Evolutionary conservation across 768 basidiomycete genomes (phyloP).

Genomic region (Boletellus emodensis): DNA sequence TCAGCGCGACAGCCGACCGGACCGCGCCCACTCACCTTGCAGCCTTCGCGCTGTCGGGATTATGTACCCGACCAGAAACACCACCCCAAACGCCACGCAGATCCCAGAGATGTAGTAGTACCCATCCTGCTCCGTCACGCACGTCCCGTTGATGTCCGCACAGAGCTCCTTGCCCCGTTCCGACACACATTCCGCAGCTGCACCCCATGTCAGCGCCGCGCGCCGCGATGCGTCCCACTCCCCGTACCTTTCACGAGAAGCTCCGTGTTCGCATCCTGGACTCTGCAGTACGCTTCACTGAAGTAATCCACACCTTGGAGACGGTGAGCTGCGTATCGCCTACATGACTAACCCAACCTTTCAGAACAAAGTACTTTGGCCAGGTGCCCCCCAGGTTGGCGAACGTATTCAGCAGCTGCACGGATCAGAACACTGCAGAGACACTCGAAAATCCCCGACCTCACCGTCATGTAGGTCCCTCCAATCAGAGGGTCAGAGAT

Average conservation of each 20-base stretch:
- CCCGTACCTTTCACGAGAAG: conserved; percentile 52
- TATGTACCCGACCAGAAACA: conserved; percentile 71
- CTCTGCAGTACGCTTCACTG: conserved; percentile 77
- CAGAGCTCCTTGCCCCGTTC: conserved; percentile 86
- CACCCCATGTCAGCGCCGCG: conserved; percentile 9
- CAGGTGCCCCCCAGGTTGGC: conserved; percentile 97
- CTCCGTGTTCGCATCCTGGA: conserved; percentile 53
- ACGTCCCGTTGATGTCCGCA: conserved; percentile 68
- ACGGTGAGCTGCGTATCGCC: conserved; percentile 8
- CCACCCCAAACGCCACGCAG: conserved; percentile 75
- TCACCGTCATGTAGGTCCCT: conserved; percentile 99
- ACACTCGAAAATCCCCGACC: not conserved
- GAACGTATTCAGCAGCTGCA: conserved; percentile 89
- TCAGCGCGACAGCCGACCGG: not conserved
- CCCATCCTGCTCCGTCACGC: conserved; percentile 83
- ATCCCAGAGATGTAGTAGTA: conserved; percentile 81
- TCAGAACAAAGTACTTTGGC: conserved; percentile 95
- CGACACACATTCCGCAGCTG: conserved; percentile 86
- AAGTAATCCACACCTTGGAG: conserved; percentile 78
- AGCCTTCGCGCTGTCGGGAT: conserved; percentile 80
- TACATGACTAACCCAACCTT: conserved; percentile 44
- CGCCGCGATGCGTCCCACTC: not conserved
- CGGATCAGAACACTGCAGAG: conserved; percentile 5
- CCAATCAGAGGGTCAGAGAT: conserved; percentile 96
- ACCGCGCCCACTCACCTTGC: conserved; percentile 58